These are phyloP conservation scores for Aspergillus hancockii DNA, from an alignment of 495 filamentous ascomycete species.

Conservation along the genomic window DNA sequence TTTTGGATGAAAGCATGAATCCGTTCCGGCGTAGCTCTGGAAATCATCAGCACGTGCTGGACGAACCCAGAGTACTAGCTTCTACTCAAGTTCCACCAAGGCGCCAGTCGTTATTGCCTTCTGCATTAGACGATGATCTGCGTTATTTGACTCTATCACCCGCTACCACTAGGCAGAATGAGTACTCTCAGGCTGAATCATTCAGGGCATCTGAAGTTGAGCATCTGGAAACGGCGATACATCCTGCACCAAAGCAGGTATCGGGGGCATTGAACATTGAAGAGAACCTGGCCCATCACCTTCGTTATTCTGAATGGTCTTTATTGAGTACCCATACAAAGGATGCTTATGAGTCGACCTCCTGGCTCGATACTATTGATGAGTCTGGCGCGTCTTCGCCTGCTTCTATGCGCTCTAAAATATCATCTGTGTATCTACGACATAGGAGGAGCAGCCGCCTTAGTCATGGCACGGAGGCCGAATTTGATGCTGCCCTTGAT, in stretches of 20 bases:
- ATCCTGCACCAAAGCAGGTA: neutral
- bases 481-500: slow-evolving; percentile 93
- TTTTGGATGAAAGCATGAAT: slow-evolving; percentile 8
- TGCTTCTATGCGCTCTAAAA: slow-evolving; percentile 79
- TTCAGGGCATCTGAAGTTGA: slow-evolving; percentile 8
- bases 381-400: slow-evolving; percentile 83
- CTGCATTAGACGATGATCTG: slow-evolving; percentile 30
- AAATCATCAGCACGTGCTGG: slow-evolving; percentile 20
- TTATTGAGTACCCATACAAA: slow-evolving; percentile 26
- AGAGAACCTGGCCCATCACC: slow-evolving; percentile 15
- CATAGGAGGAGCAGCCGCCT: slow-evolving; percentile 64
- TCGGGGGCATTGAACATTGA: slow-evolving; percentile 12
- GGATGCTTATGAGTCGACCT: slow-evolving; percentile 73
- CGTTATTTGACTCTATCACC: slow-evolving; percentile 16
- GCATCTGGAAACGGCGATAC: slow-evolving; percentile 1
- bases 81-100: slow-evolving; percentile 35
- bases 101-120: slow-evolving; percentile 42
- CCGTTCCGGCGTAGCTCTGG: slow-evolving; percentile 20
- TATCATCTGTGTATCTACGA: slow-evolving; percentile 67
- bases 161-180: slow-evolving; percentile 1
- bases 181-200: slow-evolving; percentile 11
- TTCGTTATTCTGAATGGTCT: slow-evolving; percentile 31
- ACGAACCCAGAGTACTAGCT: slow-evolving; percentile 25
- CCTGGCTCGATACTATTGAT: slow-evolving; percentile 96
- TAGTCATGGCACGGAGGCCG: slow-evolving; percentile 81